phyloP scores from a whole-genome alignment of 2,329 filamentous ascomycete genomes.

The Penicillium crustosum region DNA sequence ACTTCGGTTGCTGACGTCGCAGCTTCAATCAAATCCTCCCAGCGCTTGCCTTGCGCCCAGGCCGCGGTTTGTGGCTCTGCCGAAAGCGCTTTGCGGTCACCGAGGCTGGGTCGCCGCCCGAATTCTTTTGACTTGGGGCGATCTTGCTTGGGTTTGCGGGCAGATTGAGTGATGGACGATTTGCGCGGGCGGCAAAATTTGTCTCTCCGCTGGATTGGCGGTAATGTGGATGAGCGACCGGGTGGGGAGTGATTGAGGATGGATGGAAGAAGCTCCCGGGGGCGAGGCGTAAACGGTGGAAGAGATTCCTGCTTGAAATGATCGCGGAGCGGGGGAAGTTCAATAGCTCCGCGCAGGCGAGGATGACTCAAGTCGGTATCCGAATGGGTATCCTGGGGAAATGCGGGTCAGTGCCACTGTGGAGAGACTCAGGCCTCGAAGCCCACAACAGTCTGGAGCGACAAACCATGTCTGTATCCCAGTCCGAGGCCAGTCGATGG shows the following conservation, averaged over 20 bases:
- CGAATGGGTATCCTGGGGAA: slow-evolving; percentile 65
- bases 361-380: slow-evolving; percentile 66
- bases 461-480: slow-evolving; percentile 71
- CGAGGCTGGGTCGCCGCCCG: slow-evolving; percentile 69
- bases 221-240: slow-evolving; percentile 82
- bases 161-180: slow-evolving; percentile 79
- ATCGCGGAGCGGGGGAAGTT: slow-evolving; percentile 69
- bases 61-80: slow-evolving; percentile 77
- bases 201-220: slow-evolving; percentile 73
- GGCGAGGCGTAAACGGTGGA: slow-evolving; percentile 59
- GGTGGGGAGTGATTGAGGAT: slow-evolving; percentile 77
- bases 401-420: slow-evolving; percentile 22
- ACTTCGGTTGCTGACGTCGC: slow-evolving; percentile 90
- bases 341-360: slow-evolving; percentile 64
- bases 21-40: slow-evolving; percentile 95
- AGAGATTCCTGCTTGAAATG: slow-evolving; percentile 72
- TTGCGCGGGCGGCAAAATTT: slow-evolving; percentile 75
- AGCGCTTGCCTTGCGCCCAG: slow-evolving; percentile 75
- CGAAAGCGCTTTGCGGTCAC: slow-evolving; percentile 79
- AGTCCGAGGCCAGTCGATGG: slow-evolving; percentile 72
- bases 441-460: slow-evolving; percentile 14
- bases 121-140: slow-evolving; percentile 75
- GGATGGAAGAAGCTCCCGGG: slow-evolving; percentile 76
- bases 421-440: slow-evolving; percentile 17
- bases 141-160: slow-evolving; percentile 74